Evolutionary conservation across 257 asterid genomes (phyloP), one percentile per base, ranked within the genome.

Genomic region (Lavandula angustifolia): DNA sequence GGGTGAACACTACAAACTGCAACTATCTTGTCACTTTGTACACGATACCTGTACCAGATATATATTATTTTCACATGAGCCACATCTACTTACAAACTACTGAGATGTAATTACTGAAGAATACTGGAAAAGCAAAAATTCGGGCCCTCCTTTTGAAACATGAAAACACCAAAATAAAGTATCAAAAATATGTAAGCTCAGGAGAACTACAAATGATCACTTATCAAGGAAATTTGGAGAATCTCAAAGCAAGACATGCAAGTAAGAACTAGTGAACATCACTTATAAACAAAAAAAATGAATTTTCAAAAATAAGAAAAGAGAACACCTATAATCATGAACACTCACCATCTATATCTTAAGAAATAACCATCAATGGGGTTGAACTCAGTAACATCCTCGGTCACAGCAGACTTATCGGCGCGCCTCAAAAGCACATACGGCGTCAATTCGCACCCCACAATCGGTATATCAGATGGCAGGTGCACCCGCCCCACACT

Each of bases 401-500:
- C 95, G 14, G 83, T 75, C 5, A 75, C 67, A 42, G 78, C 76
- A 14, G 95, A 66, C 35, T 80, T 81, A 37, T 84, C 86, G 8
- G 87, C 78, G 47, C 89, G 91, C 67, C 76, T 83, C 77, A 87
- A 57, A 17, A 87, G 88, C 53, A 92, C 95, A 44, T 89, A 92
- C 6, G 96, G 98, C 54, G 95, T 85, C 79, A 92, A 82, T 81
- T 92, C 98, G 69, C 96, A 92, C 67, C 96, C 96, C 42, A 92
- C 98, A 44, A 92, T 87, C 54, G 98, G 98, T 75, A 92, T 92
- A 60, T 89, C 98, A 32, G 98, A 85, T 7, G 98, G 96, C 53
- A 92, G 87, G 84, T 88, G 98, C 80, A 91, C 90, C 69, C 96
- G 80, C 76, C 77, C 76, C 77, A 91, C 90, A 79, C 77, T 89